Evolutionary conservation across 768 basidiomycete genomes (phyloP).

Genomic region (Lentinula boryana): DNA sequence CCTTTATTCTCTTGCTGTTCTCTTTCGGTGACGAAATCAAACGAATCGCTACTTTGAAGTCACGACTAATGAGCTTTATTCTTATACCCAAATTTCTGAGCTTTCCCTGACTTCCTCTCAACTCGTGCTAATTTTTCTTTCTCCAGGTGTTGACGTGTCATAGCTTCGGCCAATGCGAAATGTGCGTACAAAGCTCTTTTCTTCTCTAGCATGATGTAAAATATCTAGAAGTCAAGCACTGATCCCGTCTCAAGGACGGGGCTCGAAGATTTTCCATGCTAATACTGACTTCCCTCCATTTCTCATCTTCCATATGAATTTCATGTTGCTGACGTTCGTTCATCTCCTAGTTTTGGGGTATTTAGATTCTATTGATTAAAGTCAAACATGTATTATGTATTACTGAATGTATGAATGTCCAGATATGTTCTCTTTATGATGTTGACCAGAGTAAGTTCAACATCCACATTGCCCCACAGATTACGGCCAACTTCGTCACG

Average conservation of each 20-base stretch:
- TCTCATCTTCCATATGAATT: not conserved
- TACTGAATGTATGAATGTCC: not conserved
- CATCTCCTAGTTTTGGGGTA: not conserved
- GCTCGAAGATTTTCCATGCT: slow-evolving; percentile 83
- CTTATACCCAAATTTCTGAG: slow-evolving; percentile 95
- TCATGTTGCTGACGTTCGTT: not conserved
- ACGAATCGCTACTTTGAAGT: slow-evolving; percentile 91
- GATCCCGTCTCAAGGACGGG: slow-evolving; percentile 69
- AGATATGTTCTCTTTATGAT: slow-evolving; percentile 1
- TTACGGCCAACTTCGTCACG: slow-evolving; percentile 31
- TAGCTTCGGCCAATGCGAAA: not conserved
- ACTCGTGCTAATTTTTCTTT: slow-evolving; percentile 9
- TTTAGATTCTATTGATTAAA: not conserved
- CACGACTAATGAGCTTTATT: slow-evolving; percentile 56
- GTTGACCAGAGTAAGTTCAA: slow-evolving; percentile 57
- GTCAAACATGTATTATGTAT: not conserved
- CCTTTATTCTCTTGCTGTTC: not conserved
- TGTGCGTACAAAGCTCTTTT: slow-evolving; percentile 27
- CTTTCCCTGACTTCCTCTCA: slow-evolving; percentile 18
- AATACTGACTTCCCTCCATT: slow-evolving; percentile 55
- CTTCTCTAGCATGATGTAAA: slow-evolving; percentile 48
- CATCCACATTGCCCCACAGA: slow-evolving; percentile 51
- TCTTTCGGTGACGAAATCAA: slow-evolving; percentile 52
- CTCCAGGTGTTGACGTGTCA: slow-evolving; percentile 1
- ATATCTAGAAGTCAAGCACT: slow-evolving; percentile 87